These are phyloP conservation scores for Lactarius evosmus DNA, from an alignment of 768 basidiomycete genomes.

Conservation along the genomic window DNA sequence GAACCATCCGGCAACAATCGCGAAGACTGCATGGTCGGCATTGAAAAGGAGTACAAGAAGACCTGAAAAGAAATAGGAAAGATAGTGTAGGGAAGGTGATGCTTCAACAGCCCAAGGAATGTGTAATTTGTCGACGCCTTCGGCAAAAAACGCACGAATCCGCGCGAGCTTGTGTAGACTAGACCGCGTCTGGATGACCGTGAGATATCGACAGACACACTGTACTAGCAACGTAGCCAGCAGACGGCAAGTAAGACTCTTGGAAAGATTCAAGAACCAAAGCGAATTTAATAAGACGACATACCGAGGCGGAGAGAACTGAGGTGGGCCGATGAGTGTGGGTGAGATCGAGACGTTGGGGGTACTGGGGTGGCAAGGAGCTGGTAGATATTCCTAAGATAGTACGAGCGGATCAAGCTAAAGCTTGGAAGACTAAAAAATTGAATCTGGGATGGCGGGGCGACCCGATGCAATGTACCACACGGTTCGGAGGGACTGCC, in stretches of 20 bases:
- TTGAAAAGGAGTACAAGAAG: too few species aligned
- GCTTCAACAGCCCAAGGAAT: neutral
- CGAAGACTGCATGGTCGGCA: too few species aligned
- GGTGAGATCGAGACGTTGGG: neutral
- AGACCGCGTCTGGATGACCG: neutral
- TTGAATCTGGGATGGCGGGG: slow-evolving; percentile 6
- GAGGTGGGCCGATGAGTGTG: neutral
- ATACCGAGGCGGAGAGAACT: neutral
- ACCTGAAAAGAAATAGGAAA: too few species aligned
- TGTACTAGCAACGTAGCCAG: neutral
- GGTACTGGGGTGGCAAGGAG: neutral
- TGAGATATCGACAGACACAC: slow-evolving; percentile 1
- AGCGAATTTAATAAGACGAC: neutral
- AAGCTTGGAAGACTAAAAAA: too few species aligned
- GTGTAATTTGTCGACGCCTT: neutral
- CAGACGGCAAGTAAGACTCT: neutral
- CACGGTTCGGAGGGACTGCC: neutral
- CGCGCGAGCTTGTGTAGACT: neutral
- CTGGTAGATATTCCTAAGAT: neutral
- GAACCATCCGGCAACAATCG: too few species aligned
- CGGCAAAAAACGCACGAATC: neutral
- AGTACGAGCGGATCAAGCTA: too few species aligned
- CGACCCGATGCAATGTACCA: neutral
- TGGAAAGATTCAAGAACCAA: neutral
- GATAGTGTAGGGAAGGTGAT: slow-evolving; percentile 2